These are phyloP conservation scores for Calonectria naviculata DNA, from an alignment of 2,329 filamentous ascomycete genomes.

Conservation along the genomic window DNA sequence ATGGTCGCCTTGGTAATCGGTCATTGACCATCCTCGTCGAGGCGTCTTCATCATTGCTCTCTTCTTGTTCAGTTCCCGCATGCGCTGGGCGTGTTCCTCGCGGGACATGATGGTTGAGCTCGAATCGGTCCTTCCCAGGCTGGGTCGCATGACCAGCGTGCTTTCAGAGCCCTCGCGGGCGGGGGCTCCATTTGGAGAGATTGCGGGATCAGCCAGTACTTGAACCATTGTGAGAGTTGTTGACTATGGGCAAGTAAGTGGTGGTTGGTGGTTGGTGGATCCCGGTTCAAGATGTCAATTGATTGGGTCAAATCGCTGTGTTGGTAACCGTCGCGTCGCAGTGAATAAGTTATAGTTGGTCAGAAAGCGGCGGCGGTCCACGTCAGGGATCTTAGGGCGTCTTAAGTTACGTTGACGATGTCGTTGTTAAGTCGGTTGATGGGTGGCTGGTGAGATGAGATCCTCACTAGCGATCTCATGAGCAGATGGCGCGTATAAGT, in stretches of 20 bases:
- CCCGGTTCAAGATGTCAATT: neutral
- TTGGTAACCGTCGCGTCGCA: slow-evolving; percentile 18
- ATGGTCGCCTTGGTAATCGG: slow-evolving; percentile 53
- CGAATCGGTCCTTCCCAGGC: slow-evolving; percentile 36
- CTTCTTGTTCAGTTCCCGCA: slow-evolving; percentile 51
- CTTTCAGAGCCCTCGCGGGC: slow-evolving; percentile 38
- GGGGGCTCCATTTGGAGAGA: slow-evolving; percentile 39
- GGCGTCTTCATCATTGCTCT: slow-evolving; percentile 52
- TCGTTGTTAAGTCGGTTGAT: slow-evolving; percentile 30
- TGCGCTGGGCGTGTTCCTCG: slow-evolving; percentile 54
- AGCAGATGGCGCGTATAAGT: slow-evolving; percentile 33
- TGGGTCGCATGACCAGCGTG: slow-evolving; percentile 33
- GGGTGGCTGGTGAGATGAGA: slow-evolving; percentile 25
- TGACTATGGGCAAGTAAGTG: neutral
- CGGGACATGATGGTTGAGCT: slow-evolving; percentile 45
- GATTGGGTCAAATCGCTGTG: neutral
- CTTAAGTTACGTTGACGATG: slow-evolving; percentile 38
- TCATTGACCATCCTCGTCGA: slow-evolving; percentile 59
- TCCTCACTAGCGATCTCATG: slow-evolving; percentile 43
- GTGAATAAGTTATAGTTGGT: slow-evolving; percentile 2
- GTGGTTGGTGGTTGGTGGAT: slow-evolving; percentile 17
- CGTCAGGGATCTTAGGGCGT: neutral
- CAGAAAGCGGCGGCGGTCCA: slow-evolving; percentile 15
- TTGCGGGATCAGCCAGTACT: slow-evolving; percentile 42
- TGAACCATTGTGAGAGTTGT: slow-evolving; percentile 45